These are phyloP conservation scores for Withania somnifera DNA, from an alignment of 305 asterid species.

Conservation along the genomic window DNA sequence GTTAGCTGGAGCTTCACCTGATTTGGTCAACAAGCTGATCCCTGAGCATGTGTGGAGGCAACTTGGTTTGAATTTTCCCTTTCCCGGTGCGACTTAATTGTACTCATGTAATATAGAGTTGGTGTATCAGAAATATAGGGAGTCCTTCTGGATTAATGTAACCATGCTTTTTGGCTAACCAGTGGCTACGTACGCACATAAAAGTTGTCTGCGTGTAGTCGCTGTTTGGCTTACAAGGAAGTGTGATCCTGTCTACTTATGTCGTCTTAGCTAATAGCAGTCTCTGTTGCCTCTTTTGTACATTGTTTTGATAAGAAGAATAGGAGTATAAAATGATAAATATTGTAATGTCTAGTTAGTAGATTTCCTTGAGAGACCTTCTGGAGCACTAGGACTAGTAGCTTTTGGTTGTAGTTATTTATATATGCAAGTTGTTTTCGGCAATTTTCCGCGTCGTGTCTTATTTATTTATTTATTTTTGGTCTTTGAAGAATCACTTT, in stretches of 20 bases:
- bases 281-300: slow-evolving; percentile 15
- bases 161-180: slow-evolving; percentile 10
- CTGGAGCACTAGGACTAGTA: slow-evolving; percentile 4
- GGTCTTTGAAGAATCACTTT: neutral
- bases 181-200: slow-evolving; percentile 7
- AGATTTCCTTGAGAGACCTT: slow-evolving; percentile 10
- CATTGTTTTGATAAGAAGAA: slow-evolving; percentile 15
- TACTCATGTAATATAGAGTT: neutral
- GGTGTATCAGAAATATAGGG: neutral
- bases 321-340: slow-evolving; percentile 15
- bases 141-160: neutral
- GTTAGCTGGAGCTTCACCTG: slow-evolving; percentile 38
- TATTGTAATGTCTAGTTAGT: slow-evolving; percentile 20
- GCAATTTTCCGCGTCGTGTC: neutral
- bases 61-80: slow-evolving; percentile 13
- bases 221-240: slow-evolving; percentile 9
- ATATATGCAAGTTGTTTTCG: slow-evolving; percentile 1
- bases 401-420: slow-evolving; percentile 2
- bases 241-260: slow-evolving; percentile 7
- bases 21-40: slow-evolving; percentile 28
- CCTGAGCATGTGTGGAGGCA: slow-evolving; percentile 38
- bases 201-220: slow-evolving; percentile 15
- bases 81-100: slow-evolving; percentile 14
- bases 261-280: slow-evolving; percentile 7
- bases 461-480: too few relatives aligned